These are phyloP conservation scores for Arxiozyma bovina DNA, from an alignment of 1,139 yeast genomes.

Conservation along the genomic window DNA sequence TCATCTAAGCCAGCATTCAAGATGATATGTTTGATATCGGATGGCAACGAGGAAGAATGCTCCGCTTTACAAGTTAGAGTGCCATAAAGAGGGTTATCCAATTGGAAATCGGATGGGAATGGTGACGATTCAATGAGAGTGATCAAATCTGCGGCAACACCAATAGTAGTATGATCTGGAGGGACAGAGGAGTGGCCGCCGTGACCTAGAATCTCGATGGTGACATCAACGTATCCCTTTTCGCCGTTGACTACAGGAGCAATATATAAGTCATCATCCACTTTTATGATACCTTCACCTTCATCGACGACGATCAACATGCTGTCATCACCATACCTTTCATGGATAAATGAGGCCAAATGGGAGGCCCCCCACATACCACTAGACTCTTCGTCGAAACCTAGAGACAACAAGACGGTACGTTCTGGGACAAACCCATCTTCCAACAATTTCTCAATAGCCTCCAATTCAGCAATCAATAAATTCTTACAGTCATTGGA, in stretches of 20 bases:
- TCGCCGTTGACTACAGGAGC: constrained; percentile 58
- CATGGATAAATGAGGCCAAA: constrained; percentile 37
- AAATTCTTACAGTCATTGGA: constrained; percentile 55
- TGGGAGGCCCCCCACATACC: constrained; percentile 50
- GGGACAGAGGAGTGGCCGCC: constrained; percentile 77
- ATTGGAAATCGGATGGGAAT: constrained; percentile 37
- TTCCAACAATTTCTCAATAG: constrained; percentile 43
- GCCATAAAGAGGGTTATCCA: constrained; percentile 42
- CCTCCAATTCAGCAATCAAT: constrained; percentile 49
- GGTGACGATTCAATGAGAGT: constrained; percentile 43
- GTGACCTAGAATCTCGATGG: constrained; percentile 42
- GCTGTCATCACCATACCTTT: constrained; percentile 48
- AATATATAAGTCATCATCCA: constrained; percentile 39
- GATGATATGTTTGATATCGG: constrained; percentile 17
- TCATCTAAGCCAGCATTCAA: constrained; percentile 18
- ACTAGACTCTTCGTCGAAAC: constrained; percentile 65
- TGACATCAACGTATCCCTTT: constrained; percentile 52
- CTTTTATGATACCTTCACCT: constrained; percentile 40
- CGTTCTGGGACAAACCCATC: constrained; percentile 46
- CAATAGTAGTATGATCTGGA: constrained; percentile 65
- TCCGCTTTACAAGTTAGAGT: constrained; percentile 41
- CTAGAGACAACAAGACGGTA: constrained; percentile 51
- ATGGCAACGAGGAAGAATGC: constrained; percentile 24
- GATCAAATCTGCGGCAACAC: constrained; percentile 51
- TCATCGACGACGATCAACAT: constrained; percentile 57